A percentile compares a stretch with the other conserved stretches of the same genome.
These are phyloP conservation scores for Aureobasidium sp. DNA, from an alignment of 2,329 filamentous ascomycete species.

Conservation along the genomic window DNA sequence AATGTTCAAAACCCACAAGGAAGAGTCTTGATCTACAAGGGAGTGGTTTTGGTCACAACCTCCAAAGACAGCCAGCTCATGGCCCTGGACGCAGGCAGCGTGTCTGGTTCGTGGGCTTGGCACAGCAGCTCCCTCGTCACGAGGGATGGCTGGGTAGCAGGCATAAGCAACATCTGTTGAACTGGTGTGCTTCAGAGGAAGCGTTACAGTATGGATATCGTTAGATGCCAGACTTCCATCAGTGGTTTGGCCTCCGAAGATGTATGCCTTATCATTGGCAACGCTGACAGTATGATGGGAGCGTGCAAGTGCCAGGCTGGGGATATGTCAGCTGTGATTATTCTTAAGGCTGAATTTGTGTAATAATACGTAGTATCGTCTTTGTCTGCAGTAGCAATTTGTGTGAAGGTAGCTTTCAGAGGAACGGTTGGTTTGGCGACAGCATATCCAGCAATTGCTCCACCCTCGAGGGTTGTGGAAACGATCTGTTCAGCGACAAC, in stretches of 20 bases:
- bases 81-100: slow-evolving; percentile 31
- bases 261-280: slow-evolving; percentile 34
- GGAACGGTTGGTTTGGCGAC: slow-evolving; percentile 35
- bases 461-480: slow-evolving; percentile 30
- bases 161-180: slow-evolving; percentile 31
- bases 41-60: slow-evolving; percentile 26
- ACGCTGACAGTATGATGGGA: slow-evolving; percentile 29
- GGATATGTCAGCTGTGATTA: neutral
- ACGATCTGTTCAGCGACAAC: slow-evolving; percentile 33
- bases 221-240: slow-evolving; percentile 31
- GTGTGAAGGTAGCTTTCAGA: slow-evolving; percentile 33
- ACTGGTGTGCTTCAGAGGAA: slow-evolving; percentile 19
- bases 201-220: slow-evolving; percentile 34
- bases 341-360: neutral
- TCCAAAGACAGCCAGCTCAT: slow-evolving; percentile 32
- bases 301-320: slow-evolving; percentile 22
- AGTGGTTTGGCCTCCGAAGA: slow-evolving; percentile 34
- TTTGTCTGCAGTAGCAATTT: slow-evolving; percentile 31
- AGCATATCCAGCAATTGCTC: slow-evolving; percentile 32
- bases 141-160: slow-evolving; percentile 33
- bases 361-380: slow-evolving; percentile 22
- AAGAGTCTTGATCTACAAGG: slow-evolving; percentile 27
- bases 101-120: slow-evolving; percentile 30
- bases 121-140: slow-evolving; percentile 23
- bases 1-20: slow-evolving; percentile 34